These are phyloP conservation scores for Trematosphaeria pertusa DNA, from an alignment of 2,329 filamentous ascomycete genomes.

Conservation along the genomic window DNA sequence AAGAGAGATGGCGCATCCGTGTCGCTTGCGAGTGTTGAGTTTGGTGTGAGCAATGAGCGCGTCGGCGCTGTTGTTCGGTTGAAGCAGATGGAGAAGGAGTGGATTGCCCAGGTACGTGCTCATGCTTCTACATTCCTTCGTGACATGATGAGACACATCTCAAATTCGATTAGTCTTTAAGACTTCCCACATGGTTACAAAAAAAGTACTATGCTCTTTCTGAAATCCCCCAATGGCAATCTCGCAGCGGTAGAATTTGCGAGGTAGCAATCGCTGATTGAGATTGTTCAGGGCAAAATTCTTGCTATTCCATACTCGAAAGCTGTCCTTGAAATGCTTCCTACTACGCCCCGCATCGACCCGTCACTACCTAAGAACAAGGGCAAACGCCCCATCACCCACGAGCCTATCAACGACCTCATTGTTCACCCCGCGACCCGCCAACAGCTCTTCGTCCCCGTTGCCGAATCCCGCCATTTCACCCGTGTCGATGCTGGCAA, in stretches of 20 bases:
- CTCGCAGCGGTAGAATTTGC: neutral
- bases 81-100: conserved; percentile 84
- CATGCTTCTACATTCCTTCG: conserved; percentile 1
- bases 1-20: conserved; percentile 68
- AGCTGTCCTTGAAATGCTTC: conserved; percentile 81
- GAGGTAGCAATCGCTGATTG: conserved; percentile 23
- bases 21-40: conserved; percentile 77
- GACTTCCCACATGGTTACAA: conserved; percentile 92
- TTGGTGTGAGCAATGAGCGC: conserved; percentile 80
- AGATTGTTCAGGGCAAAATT: conserved; percentile 69
- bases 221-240: conserved; percentile 55
- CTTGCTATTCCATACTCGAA: conserved; percentile 78
- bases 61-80: conserved; percentile 86
- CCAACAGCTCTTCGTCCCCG: conserved; percentile 67
- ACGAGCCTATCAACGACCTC: conserved; percentile 71
- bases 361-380: conserved; percentile 33
- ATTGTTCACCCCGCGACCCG: conserved; percentile 63
- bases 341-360: conserved; percentile 60
- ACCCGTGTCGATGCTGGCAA: conserved; percentile 70
- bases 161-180: conserved; percentile 99
- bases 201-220: conserved; percentile 74
- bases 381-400: conserved; percentile 49
- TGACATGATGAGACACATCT: conserved; percentile 71
- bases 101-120: conserved; percentile 74
- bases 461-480: conserved; percentile 68